phyloP scores from a whole-genome alignment of 1,139 yeast genomes.

The Lodderomyces elongisporus region DNA sequence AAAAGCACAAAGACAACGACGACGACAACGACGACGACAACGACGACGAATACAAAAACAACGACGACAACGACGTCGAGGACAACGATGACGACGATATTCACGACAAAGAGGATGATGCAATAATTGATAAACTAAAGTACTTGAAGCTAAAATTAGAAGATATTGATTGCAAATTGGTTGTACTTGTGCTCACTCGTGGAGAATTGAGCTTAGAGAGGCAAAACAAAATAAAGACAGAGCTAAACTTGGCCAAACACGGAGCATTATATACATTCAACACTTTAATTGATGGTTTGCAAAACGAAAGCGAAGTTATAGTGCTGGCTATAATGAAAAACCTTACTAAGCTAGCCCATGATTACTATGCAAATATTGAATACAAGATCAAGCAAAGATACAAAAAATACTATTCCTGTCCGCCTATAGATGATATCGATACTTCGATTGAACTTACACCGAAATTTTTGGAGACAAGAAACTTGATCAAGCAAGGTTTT shows the following conservation, averaged over 20 bases:
- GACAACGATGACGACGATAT: too few species aligned
- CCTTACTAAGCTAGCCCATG: constrained; percentile 25
- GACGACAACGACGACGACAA: too few species aligned
- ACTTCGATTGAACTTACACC: constrained; percentile 35
- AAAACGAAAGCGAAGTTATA: constrained; percentile 21
- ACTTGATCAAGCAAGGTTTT: constrained; percentile 34
- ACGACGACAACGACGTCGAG: too few species aligned
- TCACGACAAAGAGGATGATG: constrained; percentile 5
- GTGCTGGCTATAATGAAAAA: constrained; percentile 27
- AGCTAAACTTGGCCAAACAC: constrained; percentile 28
- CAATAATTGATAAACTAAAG: constrained; percentile 12
- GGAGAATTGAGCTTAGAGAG: constrained; percentile 9
- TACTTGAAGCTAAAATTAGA: constrained; percentile 16
- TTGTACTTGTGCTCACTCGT: constrained; percentile 16
- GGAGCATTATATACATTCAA: constrained; percentile 24
- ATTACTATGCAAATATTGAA: constrained; percentile 34
- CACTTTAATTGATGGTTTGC: constrained; percentile 2
- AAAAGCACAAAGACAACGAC: too few species aligned
- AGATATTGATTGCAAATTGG: constrained; percentile 20
- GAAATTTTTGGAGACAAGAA: constrained; percentile 36
- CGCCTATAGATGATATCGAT: constrained; percentile 21
- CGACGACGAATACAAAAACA: too few species aligned
- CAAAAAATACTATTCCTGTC: constrained; percentile 36
- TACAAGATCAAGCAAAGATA: constrained; percentile 30
- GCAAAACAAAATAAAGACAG: constrained; percentile 20